Evolutionary conservation across 129 eudicot genomes (phyloP), one percentile per base, ranked within the genome.

Genomic region (Pittosporum tobira): DNA sequence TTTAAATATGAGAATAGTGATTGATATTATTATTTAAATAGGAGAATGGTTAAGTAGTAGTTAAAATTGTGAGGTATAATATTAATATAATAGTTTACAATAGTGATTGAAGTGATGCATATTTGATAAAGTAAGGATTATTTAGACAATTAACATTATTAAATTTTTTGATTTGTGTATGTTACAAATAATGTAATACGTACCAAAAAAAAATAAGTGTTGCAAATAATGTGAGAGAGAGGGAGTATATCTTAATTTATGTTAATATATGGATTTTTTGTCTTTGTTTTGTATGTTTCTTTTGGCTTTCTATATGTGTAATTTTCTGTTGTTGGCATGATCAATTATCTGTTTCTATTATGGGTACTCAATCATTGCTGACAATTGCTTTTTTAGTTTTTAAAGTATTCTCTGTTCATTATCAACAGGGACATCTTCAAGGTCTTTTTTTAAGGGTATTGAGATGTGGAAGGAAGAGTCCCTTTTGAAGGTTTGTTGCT

Each of bases 391-490:
- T 46, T 12, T 31, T 0, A 30, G 27, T 22, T 5, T 21, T 59
- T 15, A 6, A 21, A 43, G 23, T 12, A 0, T 49, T 63, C 47
- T 51, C 29, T 28, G 20, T 48, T 64, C 13, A 23, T 38, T 69
- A 69, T 28, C 42, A 20, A 79, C 60, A 91, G 99, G 96, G 70
- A 91, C 96, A 49, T 91, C 96, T 19, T 62, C 81, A 19, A 83
- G 96, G 69, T 91, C 99, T 19, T 87, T 87, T 62, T 55, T 65
- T 45, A 91, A 76, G 81, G 99, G 80, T 11, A 76, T 79, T 64
- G 82, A 60, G 63, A 84, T 91, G 99, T 91, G 99, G 96, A 87
- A 87, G 71, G 94, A 81, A 62, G 99, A 91, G 81, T 81, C 90
- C 13, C 4, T 74, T 31, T 20, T 83, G 74, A 83, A 83, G 90